Percentiles rank a stretch among this genome's conserved stretches.
Conservation (phyloP, 2,329 filamentous ascomycete species). For the Ophiosphaerella herpotricha region DNA sequence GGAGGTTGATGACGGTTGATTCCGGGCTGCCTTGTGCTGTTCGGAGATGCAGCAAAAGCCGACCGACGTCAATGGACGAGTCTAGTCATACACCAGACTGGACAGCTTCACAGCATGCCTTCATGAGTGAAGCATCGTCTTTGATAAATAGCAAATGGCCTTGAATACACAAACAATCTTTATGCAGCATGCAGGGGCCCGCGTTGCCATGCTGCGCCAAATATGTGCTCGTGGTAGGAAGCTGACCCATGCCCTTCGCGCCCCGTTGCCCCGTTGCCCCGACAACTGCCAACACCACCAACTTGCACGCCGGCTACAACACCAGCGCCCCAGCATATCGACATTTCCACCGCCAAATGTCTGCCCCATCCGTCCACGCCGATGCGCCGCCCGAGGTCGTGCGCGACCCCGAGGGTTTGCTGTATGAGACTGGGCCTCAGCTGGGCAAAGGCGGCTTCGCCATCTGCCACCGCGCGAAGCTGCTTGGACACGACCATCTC, state of each 20-base stretch:
- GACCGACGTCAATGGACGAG: slow-evolving; percentile 17
- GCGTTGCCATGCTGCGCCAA: too few relatives aligned
- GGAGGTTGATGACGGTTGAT: slow-evolving; percentile 10
- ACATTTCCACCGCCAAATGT: slow-evolving; percentile 39
- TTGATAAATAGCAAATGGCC: too few relatives aligned
- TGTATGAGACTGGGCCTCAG: slow-evolving; percentile 74
- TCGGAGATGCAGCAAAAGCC: slow-evolving; percentile 19
- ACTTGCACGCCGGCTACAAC: slow-evolving; percentile 18
- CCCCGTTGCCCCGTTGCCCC: slow-evolving; percentile 5
- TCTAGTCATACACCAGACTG: background rate
- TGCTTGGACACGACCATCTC: slow-evolving; percentile 59
- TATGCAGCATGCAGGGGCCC: too few relatives aligned
- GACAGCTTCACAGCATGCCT: background rate
- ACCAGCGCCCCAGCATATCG: slow-evolving; percentile 30
- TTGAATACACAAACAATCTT: too few relatives aligned
- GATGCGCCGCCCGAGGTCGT: slow-evolving; percentile 62
- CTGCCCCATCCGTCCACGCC: slow-evolving; percentile 54
- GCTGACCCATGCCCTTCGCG: too few relatives aligned
- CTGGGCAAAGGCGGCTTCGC: slow-evolving; percentile 83
- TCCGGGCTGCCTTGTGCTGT: slow-evolving; percentile 27
- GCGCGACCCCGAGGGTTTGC: slow-evolving; percentile 69
- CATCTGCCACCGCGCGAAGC: slow-evolving; percentile 75
- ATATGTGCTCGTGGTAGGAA: too few relatives aligned
- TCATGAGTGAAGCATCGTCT: too few relatives aligned
- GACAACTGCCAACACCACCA: slow-evolving; percentile 26